phyloP scores from a whole-genome alignment of 108 stramenopile species.

The Nitzschia inconspicua region DNA sequence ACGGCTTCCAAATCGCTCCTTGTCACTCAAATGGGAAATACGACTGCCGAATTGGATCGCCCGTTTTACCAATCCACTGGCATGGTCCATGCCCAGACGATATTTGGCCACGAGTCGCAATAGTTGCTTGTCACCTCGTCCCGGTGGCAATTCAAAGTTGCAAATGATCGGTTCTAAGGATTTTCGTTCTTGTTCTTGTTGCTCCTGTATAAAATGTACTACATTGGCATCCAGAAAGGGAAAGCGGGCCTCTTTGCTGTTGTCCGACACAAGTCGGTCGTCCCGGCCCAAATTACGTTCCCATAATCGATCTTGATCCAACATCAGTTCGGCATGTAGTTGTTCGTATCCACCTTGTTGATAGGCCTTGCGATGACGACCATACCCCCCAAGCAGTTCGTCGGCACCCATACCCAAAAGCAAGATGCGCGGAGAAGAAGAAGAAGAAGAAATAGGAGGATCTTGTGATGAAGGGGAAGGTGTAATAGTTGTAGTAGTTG shows the following conservation, averaged over 20 bases:
- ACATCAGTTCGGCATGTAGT: constrained; percentile 70
- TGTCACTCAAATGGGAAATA: constrained; percentile 82
- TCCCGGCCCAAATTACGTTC: constrained; percentile 95
- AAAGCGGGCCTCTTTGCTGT: constrained; percentile 89
- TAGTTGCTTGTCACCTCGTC: constrained; percentile 86
- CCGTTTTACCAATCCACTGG: constrained; percentile 75
- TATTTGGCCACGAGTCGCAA: constrained; percentile 63
- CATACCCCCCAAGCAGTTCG: constrained; percentile 96
- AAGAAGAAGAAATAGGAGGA: too few relatives aligned
- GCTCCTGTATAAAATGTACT: constrained; percentile 41
- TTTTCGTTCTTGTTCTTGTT: neutral
- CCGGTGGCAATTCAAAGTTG: constrained; percentile 64
- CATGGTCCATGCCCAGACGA: constrained; percentile 40
- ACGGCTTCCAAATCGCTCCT: constrained; percentile 78
- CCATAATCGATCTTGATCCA: constrained; percentile 92
- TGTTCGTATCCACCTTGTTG: constrained; percentile 59
- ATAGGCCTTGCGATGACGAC: constrained; percentile 90
- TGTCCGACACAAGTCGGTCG: constrained; percentile 88
- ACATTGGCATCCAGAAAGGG: constrained; percentile 94
- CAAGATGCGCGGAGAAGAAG: constrained; percentile 52
- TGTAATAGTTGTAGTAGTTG: too few relatives aligned
- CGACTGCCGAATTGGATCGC: constrained; percentile 96
- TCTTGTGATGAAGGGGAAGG: neutral
- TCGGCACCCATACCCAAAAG: constrained; percentile 96
- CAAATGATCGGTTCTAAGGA: constrained; percentile 39